phyloP scores from a whole-genome alignment of 1,139 yeast genomes.

The Nematodospora anomalae region DNA sequence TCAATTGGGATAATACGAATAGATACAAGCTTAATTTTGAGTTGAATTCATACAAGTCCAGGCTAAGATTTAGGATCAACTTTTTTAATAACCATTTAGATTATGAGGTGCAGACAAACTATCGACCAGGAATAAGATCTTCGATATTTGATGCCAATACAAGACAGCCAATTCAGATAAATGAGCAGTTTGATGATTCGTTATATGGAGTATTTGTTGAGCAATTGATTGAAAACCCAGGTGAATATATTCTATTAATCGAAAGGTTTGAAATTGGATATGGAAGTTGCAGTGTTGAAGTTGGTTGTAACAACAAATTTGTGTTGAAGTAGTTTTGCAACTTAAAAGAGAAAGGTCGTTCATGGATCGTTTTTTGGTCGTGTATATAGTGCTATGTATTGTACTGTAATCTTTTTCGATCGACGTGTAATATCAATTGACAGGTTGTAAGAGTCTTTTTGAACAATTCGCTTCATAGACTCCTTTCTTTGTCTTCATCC shows the following conservation, averaged over 20 bases:
- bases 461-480: too few species aligned
- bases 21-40: constrained; percentile 34
- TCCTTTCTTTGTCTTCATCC: too few species aligned
- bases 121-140: constrained; percentile 44
- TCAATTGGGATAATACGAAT: constrained; percentile 41
- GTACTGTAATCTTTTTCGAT: too few species aligned
- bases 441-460: background rate
- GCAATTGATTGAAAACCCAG: constrained; percentile 22
- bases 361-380: background rate
- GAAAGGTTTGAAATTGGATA: constrained; percentile 52
- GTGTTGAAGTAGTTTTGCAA: background rate
- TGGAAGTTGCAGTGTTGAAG: constrained; percentile 37
- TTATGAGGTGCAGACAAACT: constrained; percentile 25
- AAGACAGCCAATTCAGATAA: constrained; percentile 30
- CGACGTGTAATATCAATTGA: background rate
- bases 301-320: constrained; percentile 31
- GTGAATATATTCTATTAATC: constrained; percentile 39
- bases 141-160: constrained; percentile 39
- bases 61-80: constrained; percentile 27
- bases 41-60: constrained; percentile 21
- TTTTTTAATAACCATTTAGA: constrained; percentile 20
- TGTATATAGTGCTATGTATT: too few species aligned
- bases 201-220: constrained; percentile 45
- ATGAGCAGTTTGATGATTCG: constrained; percentile 43
- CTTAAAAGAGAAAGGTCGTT: background rate